Evolutionary conservation across 2,329 filamentous ascomycete species (phyloP).

Genomic region (Simplicillium aogashimaense): DNA sequence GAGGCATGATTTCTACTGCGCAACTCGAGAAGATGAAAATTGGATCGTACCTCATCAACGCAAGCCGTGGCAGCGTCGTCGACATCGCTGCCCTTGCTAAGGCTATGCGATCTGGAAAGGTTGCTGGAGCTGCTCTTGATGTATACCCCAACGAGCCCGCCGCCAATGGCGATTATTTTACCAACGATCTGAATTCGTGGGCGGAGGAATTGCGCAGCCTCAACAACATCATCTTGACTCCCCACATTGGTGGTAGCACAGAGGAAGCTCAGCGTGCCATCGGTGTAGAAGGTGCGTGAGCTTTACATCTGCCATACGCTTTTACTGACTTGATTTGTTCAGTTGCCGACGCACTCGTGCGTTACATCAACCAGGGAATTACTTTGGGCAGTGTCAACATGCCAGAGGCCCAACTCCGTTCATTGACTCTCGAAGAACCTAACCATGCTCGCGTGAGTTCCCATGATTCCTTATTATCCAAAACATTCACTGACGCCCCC

Average conservation of each 20-base stretch:
- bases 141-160: constrained; percentile 92
- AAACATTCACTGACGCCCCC: constrained; percentile 7
- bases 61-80: constrained; percentile 85
- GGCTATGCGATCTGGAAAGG: constrained; percentile 73
- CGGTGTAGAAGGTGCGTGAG: constrained; percentile 61
- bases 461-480: not conserved
- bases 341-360: constrained; percentile 78
- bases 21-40: constrained; percentile 86
- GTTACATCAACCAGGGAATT: constrained; percentile 91
- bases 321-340: constrained; percentile 2
- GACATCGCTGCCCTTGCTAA: constrained; percentile 88
- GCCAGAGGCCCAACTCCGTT: constrained; percentile 86
- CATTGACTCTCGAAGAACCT: constrained; percentile 80
- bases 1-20: constrained; percentile 74
- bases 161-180: constrained; percentile 94
- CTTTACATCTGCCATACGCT: too few species aligned
- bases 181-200: constrained; percentile 71
- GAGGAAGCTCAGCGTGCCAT: constrained; percentile 97
- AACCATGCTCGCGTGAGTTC: constrained; percentile 66
- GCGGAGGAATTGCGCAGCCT: constrained; percentile 73
- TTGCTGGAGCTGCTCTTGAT: constrained; percentile 91
- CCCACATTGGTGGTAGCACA: constrained; percentile 94
- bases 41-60: constrained; percentile 92
- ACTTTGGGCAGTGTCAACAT: constrained; percentile 92
- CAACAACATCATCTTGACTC: constrained; percentile 90